Evolutionary conservation across 768 basidiomycete genomes (phyloP), one percentile per base, ranked within the genome.

Genomic region (Guyanaporus albipodus): DNA sequence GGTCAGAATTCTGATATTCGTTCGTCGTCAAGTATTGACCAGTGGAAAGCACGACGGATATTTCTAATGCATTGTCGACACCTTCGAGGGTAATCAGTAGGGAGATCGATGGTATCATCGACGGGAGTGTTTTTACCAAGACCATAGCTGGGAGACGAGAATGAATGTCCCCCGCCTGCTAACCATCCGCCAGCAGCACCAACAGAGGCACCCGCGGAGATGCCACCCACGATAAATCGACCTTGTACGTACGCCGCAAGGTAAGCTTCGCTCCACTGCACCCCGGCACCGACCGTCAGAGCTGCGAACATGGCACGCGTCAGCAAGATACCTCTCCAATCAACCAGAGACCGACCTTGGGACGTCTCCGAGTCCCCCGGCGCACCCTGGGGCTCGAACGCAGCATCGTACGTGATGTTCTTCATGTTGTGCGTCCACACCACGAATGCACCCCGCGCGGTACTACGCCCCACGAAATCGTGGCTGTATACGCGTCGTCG

Each of bases 111-210:
- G 15, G 31, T 1, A 12, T 32, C 31, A n/a, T 32, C 31, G 31
- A 32, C 10, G 31, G 14, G 19, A 14, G 14, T 12, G n/a, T n/a
- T n/a, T 44, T 24, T 52, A 75, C 74, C 74, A n/a, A 78, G 67
- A 4, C 78, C 78, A 42, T 69, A 66, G 8, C 38, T 55, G 6
- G 75, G 68, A 0, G 74, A 64, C 2, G 76, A 50, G 3, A 22
- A 53, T 38, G 72, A 72, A 42, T 79, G 76, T 4, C 78, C 76
- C 2, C 74, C 77, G n/a, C 78, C 78, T 31, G 68, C 63, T 1
- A 74, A 46, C 73, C 76, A 80, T 19, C 78, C 77, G 29, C 75
- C 77, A 8, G 71, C 69, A 4, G 77, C 70, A 28, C 75, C 76
- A 6, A 78, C 65, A 5, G 74, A 69, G 22, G 67, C 73, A 6